Conservation (phyloP, 176 grass and related monocot species). For the Phragmites australis region DNA sequence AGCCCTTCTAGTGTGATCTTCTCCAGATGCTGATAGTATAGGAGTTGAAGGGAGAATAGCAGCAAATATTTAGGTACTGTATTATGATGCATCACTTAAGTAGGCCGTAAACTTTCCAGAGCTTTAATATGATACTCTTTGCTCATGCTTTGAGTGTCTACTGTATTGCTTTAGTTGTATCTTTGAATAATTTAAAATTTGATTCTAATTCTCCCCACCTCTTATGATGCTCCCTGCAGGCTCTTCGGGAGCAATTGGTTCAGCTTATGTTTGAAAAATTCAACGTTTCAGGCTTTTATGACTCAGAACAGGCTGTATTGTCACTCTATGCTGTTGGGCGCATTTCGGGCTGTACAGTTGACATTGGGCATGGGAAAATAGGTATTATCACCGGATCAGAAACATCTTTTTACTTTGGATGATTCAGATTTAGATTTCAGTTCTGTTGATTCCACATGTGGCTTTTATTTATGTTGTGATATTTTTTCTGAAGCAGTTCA, state of each 20-base stretch:
- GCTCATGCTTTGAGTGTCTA: conserved; percentile 3
- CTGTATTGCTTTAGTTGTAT: conserved; percentile 5
- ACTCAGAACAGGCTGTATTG: conserved; percentile 91
- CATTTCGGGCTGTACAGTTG: conserved; percentile 92
- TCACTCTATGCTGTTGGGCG: conserved; percentile 98
- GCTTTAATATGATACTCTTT: conserved; percentile 3
- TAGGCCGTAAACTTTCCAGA: not conserved
- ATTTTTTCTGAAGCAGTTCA: not conserved
- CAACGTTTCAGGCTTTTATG: conserved; percentile 99
- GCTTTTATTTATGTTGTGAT: conserved; percentile 5
- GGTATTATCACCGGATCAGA: conserved; percentile 47
- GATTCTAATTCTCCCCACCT: conserved; percentile 8
- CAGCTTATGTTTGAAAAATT: conserved; percentile 99
- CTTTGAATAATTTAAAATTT: conserved; percentile 10
- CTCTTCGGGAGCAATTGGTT: conserved; percentile 77
- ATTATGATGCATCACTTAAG: conserved; percentile 16
- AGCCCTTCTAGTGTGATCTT: not conserved
- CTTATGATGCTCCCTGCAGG: conserved; percentile 48
- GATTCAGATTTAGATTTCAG: not conserved
- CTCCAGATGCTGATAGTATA: not conserved
- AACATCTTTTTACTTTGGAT: not conserved
- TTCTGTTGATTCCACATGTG: conserved; percentile 4
- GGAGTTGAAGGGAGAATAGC: not conserved
- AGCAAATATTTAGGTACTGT: not conserved
- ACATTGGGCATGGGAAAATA: conserved; percentile 98